Conservation (phyloP, 2,329 filamentous ascomycete species). For the Harringtonia aguacate region DNA sequence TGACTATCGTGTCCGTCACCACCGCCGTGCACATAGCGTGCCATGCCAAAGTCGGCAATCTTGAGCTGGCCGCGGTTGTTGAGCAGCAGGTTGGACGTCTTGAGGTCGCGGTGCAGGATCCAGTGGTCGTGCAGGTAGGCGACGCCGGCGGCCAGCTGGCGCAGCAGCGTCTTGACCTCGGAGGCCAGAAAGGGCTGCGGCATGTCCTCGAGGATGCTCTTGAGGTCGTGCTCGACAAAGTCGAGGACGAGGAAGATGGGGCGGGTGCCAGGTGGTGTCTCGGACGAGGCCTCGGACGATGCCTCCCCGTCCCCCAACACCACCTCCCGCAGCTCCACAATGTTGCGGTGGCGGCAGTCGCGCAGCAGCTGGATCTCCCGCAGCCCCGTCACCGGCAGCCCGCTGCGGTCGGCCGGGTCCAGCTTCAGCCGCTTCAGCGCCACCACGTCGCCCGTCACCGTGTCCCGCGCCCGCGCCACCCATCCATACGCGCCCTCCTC, state of each 20-base stretch:
- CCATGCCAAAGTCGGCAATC: constrained; percentile 97
- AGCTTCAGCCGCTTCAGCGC: constrained; percentile 92
- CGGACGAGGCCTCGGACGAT: constrained; percentile 19
- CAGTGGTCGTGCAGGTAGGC: constrained; percentile 79
- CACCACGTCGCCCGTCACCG: constrained; percentile 65
- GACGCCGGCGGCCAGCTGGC: constrained; percentile 71
- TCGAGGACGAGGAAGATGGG: constrained; percentile 93
- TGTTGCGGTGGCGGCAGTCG: constrained; percentile 69
- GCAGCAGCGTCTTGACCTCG: constrained; percentile 82
- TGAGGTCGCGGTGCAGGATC: constrained; percentile 90
- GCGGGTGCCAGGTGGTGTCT: too few species aligned
- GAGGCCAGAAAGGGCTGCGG: constrained; percentile 84
- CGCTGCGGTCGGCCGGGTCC: constrained; percentile 60
- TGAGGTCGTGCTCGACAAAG: constrained; percentile 94
- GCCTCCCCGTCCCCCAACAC: constrained; percentile 56
- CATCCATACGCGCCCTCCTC: constrained; percentile 95
- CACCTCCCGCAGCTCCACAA: constrained; percentile 74
- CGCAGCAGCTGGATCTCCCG: constrained; percentile 88
- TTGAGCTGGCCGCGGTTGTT: constrained; percentile 93
- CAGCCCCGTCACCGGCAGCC: constrained; percentile 83
- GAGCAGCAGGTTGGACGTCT: constrained; percentile 87
- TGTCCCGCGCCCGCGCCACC: constrained; percentile 75
- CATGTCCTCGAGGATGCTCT: constrained; percentile 88
- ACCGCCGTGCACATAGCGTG: constrained; percentile 62
- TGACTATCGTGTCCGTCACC: too few species aligned